Evolutionary conservation across 257 asterid genomes (phyloP), one percentile per base, ranked within the genome.

Genomic region (Pogostemon cablin): DNA sequence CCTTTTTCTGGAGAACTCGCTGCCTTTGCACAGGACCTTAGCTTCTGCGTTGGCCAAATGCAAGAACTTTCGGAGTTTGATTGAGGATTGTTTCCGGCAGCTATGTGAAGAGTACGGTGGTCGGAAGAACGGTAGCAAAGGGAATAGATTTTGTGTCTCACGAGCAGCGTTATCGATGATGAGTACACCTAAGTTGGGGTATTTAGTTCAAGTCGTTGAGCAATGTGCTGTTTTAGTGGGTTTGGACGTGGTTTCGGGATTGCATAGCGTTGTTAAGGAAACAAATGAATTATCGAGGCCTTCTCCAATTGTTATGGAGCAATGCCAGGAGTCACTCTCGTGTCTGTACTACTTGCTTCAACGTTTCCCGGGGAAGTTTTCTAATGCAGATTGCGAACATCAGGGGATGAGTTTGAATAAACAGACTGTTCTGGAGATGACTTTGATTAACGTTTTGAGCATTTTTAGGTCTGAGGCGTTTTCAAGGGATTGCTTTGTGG

Each of bases 321-420:
- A 93, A 66, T 93, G 96, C 79, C 97, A 93, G 82, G 99, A 93
- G 78, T 96, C 99, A 3, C 87, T 93, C 65, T 93, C 99, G 12
- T 91, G 99, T 81, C 53, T 89, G 82, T 93, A 91, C 75, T 93
- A 93, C 87, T 71, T 91, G 86, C 88, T 93, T 41, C 99, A 90
- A 72, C 95, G 98, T 35, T 91, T 86, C 75, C 99, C 99, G 0
- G 77, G 44, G 11, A 86, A 75, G 79, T 87, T 93, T 44, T 25
- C 43, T 42, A 57, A 61, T 60, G 57, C 9, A 8, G 71, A 60
- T 46, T 62, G 62, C n/a, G 74, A 34, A 67, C 47, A 46, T 34
- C 52, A 52, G 67, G 84, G 68, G 25, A 9, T 57, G 72, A 66
- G 65, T 66, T 69, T 52, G 52, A 65, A 42, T 17, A 17, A 61